Evolutionary conservation across 768 basidiomycete species (phyloP), one percentile per base, ranked within the genome.

Genomic region (Tylopilus sp.): DNA sequence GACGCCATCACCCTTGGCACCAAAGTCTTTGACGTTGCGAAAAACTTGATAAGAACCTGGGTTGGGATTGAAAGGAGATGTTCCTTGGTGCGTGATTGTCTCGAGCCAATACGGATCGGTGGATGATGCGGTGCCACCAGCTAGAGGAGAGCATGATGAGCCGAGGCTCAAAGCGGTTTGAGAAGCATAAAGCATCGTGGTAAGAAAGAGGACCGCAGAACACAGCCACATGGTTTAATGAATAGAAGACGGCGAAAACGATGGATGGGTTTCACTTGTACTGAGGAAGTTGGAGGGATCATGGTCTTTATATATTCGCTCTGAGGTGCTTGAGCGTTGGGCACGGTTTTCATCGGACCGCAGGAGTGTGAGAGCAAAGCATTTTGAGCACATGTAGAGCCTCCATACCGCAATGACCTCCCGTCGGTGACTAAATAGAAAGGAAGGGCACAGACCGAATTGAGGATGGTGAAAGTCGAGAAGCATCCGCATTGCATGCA

Each of bases 21-120:
- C 75, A 52, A 71, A 78, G 48, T 76, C 73, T 53, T 85, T 88
- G 42, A 91, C 88, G 59, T 89, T 90, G 36, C 88, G 78, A 66
- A 87, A 89, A 13, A 89, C 85, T 44, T 80, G 72, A 64, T 89
- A 91, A 6, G 68, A 63, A 38, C 63, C 73, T 22, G 54, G n/a
- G 60, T 78, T 69, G 0, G 80, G 49, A 62, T 87, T 83, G 67
- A 78, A 85, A 5, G 88, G 80, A 1, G 88, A 72, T n/a, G 71
- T 82, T 26, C 85, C 87, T 63, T 83, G 86, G 59, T 88, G 88
- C 38, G 75, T 74, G 59, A 91, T 88, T 38, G 60, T 78, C 65
- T 89, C 71, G 56, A 87, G 69, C 88, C 88, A 91, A 63, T 79
- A 89, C 1, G 83, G 78, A 23, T 64, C 62, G 15, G 38, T 26